These are phyloP conservation scores for Botryotinia narcissicola DNA, from an alignment of 2,329 filamentous ascomycete species.

Conservation along the genomic window DNA sequence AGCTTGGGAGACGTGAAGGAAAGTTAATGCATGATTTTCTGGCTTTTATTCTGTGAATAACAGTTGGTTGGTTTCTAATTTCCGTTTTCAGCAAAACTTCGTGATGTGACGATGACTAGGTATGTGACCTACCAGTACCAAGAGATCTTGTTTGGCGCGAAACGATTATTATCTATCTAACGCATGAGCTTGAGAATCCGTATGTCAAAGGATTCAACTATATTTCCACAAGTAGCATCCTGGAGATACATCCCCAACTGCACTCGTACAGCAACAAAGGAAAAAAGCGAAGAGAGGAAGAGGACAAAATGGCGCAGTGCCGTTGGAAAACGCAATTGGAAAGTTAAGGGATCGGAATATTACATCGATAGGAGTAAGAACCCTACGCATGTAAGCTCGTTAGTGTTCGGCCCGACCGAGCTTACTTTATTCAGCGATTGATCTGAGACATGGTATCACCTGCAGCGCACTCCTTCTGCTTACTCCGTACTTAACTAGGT, in stretches of 20 bases:
- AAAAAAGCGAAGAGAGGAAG: background rate
- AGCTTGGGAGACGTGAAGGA: background rate
- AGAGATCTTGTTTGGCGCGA: background rate
- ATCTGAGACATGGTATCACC: background rate
- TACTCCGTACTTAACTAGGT: background rate
- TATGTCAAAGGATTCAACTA: background rate
- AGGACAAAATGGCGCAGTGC: background rate
- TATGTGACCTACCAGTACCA: background rate
- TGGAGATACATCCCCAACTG: background rate
- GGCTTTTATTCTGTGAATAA: background rate
- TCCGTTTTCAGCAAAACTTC: conserved; percentile 2
- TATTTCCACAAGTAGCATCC: background rate
- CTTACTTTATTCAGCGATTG: background rate
- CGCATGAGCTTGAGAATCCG: background rate
- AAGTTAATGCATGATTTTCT: background rate
- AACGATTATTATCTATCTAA: background rate
- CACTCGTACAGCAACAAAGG: background rate
- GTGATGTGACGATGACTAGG: background rate
- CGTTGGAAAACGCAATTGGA: background rate
- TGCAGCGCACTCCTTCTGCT: background rate
- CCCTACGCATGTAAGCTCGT: background rate
- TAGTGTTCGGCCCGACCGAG: background rate
- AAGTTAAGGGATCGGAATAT: background rate
- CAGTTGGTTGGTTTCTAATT: background rate
- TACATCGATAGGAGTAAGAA: background rate